Base-by-base conservation (phyloP, 78 protist species). In the Dictyostelium capitatum region DNA sequence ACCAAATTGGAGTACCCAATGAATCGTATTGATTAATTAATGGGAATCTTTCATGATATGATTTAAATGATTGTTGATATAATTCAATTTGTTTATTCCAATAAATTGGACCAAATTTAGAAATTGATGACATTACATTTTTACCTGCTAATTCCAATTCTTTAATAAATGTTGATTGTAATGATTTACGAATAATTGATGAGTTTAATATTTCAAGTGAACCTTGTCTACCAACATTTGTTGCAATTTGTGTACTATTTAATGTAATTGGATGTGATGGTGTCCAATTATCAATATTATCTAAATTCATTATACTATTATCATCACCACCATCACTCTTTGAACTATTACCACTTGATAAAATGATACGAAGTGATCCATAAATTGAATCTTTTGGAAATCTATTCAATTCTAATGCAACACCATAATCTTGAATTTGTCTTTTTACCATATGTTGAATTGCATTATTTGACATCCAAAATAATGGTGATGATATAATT, bases 151-250 rank as follows among this genome's bases (percentile, higher is more conserved):
- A 79, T 23, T 82, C 90, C 14, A 90, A 43, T 9, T 56, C 54
- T 2, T 46, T 46, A 12, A 90, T 67, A 28, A 90, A 90, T 28
- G 32, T 9, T 9, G 47, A 23, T n/a, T 30, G 32, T 0, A 90
- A 67, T 37, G 20, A 19, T 6, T 9, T 9, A 11, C 11, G 30
- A 9, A 90, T 53, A 59, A 82, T 59, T n/a, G 57, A 59, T 10
- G 46, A 32, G n/a, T 43, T 72, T 6, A 90, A 80, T 3, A 80
- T 54, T 14, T 90, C 95, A 1, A 90, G 54, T 14, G 89, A 73
- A 6, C 95, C 95, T 47, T 90, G 95, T 30, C 95, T 73, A 82
- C 95, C 95, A 41, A 90, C 95, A 57, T 90, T 90, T 10, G 95
- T 90, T 30, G 95, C 95, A 69, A 90, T 82, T 37, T 90, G 95